These are phyloP conservation scores for Posidonia australis DNA, from an alignment of 106 monocot species.

Conservation along the genomic window DNA sequence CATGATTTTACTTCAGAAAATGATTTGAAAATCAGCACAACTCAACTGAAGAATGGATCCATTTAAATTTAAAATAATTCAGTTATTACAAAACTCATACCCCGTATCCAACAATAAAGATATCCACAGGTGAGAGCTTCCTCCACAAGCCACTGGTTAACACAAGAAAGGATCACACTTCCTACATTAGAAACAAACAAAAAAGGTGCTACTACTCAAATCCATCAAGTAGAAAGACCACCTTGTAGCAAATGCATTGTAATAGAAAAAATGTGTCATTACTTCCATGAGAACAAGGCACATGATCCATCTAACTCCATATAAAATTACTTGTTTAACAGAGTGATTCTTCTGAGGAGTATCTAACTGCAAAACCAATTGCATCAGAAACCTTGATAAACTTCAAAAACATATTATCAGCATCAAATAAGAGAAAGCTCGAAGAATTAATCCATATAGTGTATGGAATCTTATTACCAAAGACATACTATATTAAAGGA, in stretches of 20 bases:
- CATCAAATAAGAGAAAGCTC: too few relatives aligned
- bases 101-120: slow-evolving; percentile 93
- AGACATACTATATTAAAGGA: too few relatives aligned
- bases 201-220: neutral
- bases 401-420: neutral
- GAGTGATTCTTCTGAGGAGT: slow-evolving; percentile 59
- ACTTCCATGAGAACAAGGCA: slow-evolving; percentile 64
- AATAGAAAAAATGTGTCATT: slow-evolving; percentile 91
- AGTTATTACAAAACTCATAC: slow-evolving; percentile 26
- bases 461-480: too few relatives aligned
- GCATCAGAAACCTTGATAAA: neutral
- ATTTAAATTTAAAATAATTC: too few relatives aligned
- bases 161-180: neutral
- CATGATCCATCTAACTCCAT: slow-evolving; percentile 75
- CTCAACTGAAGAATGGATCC: neutral
- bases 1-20: too few relatives aligned
- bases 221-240: slow-evolving; percentile 9
- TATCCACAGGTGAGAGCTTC: slow-evolving; percentile 67
- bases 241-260: slow-evolving; percentile 90
- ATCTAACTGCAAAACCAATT: slow-evolving; percentile 51
- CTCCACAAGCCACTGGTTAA: slow-evolving; percentile 70
- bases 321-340: slow-evolving; percentile 39
- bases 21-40: too few relatives aligned
- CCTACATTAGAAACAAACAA: neutral
- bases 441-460: too few relatives aligned